Conservation (phyloP, 768 basidiomycete species). For the Boletus rex-veris region DNA sequence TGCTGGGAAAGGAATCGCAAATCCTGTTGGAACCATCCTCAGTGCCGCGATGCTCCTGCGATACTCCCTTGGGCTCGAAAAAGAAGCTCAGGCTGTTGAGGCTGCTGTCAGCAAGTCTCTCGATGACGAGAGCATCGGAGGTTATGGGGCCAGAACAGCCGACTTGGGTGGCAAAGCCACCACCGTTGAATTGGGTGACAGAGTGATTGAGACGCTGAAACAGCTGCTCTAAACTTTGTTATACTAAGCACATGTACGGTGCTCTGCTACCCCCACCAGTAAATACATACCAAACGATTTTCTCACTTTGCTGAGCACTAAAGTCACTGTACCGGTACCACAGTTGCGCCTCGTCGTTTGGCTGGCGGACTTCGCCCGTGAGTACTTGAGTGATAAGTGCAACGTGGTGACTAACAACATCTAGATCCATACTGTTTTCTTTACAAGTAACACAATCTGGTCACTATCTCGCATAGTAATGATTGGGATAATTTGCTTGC, state of each 20-base stretch:
- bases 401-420: too few relatives aligned
- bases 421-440: too few relatives aligned
- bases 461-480: too few relatives aligned
- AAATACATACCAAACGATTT: too few relatives aligned
- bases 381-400: too few relatives aligned
- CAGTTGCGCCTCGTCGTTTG: too few relatives aligned
- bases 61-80: constrained; percentile 89
- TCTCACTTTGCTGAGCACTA: too few relatives aligned
- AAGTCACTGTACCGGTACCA: too few relatives aligned
- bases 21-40: constrained; percentile 93
- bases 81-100: constrained; percentile 83
- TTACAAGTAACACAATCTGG: not conserved
- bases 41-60: constrained; percentile 90
- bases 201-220: constrained; percentile 71
- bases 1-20: constrained; percentile 90
- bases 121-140: constrained; percentile 66
- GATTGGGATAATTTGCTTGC: not conserved
- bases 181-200: constrained; percentile 82
- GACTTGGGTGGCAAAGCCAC: constrained; percentile 80
- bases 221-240: constrained; percentile 41
- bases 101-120: constrained; percentile 86
- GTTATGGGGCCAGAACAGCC: constrained; percentile 74
- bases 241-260: not conserved
- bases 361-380: too few relatives aligned
- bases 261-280: too few relatives aligned